These are phyloP conservation scores for Eimeria necatrix DNA, from an alignment of 169 alveolate genomes.

Conservation along the genomic window DNA sequence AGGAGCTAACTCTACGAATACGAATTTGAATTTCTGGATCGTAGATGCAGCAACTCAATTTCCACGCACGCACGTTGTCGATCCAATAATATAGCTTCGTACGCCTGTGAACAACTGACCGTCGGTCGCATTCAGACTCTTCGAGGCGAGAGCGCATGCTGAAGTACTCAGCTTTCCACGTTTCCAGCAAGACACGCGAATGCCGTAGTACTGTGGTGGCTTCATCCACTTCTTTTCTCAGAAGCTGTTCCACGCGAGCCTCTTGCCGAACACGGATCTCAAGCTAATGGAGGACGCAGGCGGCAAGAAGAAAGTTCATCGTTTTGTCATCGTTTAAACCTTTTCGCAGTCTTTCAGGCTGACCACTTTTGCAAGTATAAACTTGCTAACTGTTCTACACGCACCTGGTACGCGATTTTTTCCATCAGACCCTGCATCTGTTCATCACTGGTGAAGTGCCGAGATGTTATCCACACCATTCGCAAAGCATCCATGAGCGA, in stretches of 20 bases:
- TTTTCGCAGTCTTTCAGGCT: too few relatives aligned
- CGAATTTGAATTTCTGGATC: neutral
- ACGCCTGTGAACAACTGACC: conserved; percentile 13
- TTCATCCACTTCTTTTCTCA: conserved; percentile 25
- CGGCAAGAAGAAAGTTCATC: too few relatives aligned
- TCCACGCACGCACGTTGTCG: neutral
- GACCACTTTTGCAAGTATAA: too few relatives aligned
- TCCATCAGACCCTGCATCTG: conserved; percentile 85
- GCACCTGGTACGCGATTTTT: conserved; percentile 85
- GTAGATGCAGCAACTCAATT: neutral
- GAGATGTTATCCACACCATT: conserved; percentile 86
- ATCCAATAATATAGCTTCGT: neutral
- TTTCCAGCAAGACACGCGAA: conserved; percentile 59
- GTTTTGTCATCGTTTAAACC: too few relatives aligned
- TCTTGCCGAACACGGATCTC: conserved; percentile 66
- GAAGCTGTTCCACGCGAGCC: conserved; percentile 57
- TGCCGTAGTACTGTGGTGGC: conserved; percentile 49
- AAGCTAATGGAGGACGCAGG: conserved; percentile 7
- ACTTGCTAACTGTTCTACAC: neutral
- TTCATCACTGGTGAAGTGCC: conserved; percentile 86
- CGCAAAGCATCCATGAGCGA: conserved; percentile 83
- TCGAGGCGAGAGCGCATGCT: conserved; percentile 66
- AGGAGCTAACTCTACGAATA: neutral
- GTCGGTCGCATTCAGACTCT: conserved; percentile 68
- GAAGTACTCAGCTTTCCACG: conserved; percentile 71